Conservation (phyloP, 2,329 filamentous ascomycete species). For the Penicillium digitatum region DNA sequence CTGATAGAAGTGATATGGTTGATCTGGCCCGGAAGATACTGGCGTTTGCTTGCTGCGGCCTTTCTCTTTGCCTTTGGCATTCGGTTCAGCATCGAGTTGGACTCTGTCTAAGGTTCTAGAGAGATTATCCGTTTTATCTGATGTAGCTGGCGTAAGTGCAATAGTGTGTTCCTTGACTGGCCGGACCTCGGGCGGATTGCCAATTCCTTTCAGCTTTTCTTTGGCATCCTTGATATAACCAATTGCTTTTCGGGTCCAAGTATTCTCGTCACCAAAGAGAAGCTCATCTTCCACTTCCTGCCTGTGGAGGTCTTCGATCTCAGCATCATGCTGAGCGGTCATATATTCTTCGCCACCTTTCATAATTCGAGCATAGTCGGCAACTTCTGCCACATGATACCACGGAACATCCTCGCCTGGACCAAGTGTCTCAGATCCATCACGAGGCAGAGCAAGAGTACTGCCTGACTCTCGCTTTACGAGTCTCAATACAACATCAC, state of each 20-base stretch:
- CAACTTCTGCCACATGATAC: constrained; percentile 89
- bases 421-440: constrained; percentile 67
- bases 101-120: constrained; percentile 25
- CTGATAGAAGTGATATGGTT: constrained; percentile 79
- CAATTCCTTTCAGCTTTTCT: constrained; percentile 67
- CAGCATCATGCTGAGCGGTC: constrained; percentile 70
- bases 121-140: constrained; percentile 23
- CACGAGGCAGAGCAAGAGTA: constrained; percentile 81
- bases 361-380: constrained; percentile 94
- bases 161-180: constrained; percentile 49
- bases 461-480: constrained; percentile 76
- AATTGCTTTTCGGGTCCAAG: constrained; percentile 85
- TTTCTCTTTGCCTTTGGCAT: constrained; percentile 26
- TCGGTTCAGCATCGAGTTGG: constrained; percentile 16
- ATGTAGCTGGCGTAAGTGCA: constrained; percentile 35
- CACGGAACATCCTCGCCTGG: constrained; percentile 79
- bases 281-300: constrained; percentile 88
- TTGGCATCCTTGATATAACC: constrained; percentile 68
- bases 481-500: constrained; percentile 82
- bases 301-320: constrained; percentile 67
- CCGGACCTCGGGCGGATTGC: constrained; percentile 57
- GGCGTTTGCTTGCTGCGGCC: constrained; percentile 32
- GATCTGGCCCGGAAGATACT: constrained; percentile 47
- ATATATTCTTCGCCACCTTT: constrained; percentile 90
- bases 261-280: constrained; percentile 86